Base-by-base conservation (phyloP, 2,329 filamentous ascomycete species). In the Davidsoniella australis region DNA sequence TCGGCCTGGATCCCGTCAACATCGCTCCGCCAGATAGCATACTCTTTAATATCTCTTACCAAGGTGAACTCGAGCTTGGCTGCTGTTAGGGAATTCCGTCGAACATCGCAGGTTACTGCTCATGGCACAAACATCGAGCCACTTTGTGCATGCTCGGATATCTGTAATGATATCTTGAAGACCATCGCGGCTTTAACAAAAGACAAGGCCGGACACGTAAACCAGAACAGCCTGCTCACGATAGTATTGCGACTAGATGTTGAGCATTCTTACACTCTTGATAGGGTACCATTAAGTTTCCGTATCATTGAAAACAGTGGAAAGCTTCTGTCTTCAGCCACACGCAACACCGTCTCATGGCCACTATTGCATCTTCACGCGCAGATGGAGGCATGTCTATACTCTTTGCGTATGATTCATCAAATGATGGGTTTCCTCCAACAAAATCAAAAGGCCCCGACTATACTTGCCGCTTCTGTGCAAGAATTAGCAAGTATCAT, bases 361-460 rank as follows among this genome's bases (percentile, higher is more conserved):
- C 65, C 71, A 8, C 63, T 71, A 16, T 61, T 82, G 41, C 80
- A 85, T 56, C 66, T 81, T 44, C 60, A 69, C 7, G 77, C 78
- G 0, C 75, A 80, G 54, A 60, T 77, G 76, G 41, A 72, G 76
- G 53, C 58, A 72, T 17, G 62, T 63, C 52, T 75, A 78, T 57
- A 58, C 36, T 59, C 57, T 0, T 42, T 59, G 9, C 50, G 56
- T n/a, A 58, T 66, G 20, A 50, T 77, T 3, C 54, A 72, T 2
- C 63, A 64, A 20, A 57, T 65, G 7, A 47, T 66, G 2, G 54
- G 56, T 1, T 52, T 48, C 40, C 17, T 20, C 5, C 12, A 37
- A 39, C 33, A 47, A 40, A 10, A 14, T 29, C 5, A 14, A 48
- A 39, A n/a, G 18, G 16, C 40, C 26, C 12, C 33, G 23, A 12